These are phyloP conservation scores for Malus asiatica DNA, from an alignment of 306 rosid species.

Conservation along the genomic window DNA sequence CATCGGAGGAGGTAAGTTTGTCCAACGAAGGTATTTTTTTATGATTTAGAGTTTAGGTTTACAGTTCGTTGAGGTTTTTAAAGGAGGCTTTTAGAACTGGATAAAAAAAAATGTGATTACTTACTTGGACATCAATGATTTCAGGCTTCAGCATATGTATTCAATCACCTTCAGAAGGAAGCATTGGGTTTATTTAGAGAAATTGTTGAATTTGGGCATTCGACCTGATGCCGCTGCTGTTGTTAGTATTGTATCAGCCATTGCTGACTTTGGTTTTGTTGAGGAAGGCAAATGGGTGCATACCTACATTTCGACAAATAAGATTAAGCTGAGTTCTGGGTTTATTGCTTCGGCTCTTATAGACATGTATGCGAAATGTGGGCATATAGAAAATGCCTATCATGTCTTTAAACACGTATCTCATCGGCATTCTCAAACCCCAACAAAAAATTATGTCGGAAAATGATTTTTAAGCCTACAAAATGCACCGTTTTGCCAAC, in stretches of 20 bases:
- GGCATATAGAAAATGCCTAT: constrained; percentile 43
- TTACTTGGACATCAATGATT: constrained; percentile 45
- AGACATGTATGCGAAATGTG: constrained; percentile 58
- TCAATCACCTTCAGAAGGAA: constrained; percentile 18
- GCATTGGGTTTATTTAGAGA: constrained; percentile 43
- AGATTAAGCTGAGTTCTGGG: constrained; percentile 17
- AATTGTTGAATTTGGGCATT: constrained; percentile 33
- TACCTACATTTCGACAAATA: constrained; percentile 21
- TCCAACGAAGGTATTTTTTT: too few species aligned
- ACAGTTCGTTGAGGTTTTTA: constrained; percentile 12
- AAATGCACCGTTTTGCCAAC: too few species aligned
- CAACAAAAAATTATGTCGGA: too few species aligned
- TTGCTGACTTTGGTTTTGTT: constrained; percentile 45
- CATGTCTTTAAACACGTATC: constrained; percentile 30
- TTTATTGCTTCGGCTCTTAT: constrained; percentile 42
- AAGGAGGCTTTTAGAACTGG: constrained; percentile 25
- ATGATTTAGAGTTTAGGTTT: too few species aligned
- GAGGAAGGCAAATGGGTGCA: constrained; percentile 58
- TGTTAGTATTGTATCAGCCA: constrained; percentile 48
- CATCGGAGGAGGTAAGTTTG: too few species aligned
- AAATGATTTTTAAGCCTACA: too few species aligned
- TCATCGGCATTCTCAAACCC: background rate
- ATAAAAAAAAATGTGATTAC: constrained; percentile 36
- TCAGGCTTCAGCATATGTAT: constrained; percentile 23
- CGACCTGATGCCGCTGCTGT: constrained; percentile 42